These are phyloP conservation scores for Asterella californica DNA, from an alignment of 225 moss, liverwort and hornwort species.

Conservation along the genomic window DNA sequence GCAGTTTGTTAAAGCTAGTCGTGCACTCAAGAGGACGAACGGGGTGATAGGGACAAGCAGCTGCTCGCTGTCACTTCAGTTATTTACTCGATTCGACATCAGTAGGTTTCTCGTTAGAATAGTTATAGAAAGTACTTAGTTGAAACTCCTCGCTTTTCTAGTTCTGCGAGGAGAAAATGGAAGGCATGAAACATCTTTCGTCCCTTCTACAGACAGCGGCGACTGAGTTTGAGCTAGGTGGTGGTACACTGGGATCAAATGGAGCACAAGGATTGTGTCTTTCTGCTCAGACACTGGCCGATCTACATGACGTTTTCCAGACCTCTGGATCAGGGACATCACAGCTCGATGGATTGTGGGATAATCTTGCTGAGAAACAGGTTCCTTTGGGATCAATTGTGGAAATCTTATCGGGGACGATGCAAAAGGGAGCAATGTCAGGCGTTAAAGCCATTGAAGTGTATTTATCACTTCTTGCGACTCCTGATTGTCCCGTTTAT, in stretches of 20 bases:
- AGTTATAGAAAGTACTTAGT: background rate
- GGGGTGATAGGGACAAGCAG: background rate
- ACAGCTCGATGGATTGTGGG: slow-evolving; percentile 40
- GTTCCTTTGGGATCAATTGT: slow-evolving; percentile 39
- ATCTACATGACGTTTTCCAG: slow-evolving; percentile 31
- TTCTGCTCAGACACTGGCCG: slow-evolving; percentile 27
- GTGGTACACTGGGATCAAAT: slow-evolving; percentile 14
- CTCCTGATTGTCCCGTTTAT: slow-evolving; percentile 50
- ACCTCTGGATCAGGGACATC: slow-evolving; percentile 1
- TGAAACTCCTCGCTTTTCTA: background rate
- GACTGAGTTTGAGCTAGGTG: slow-evolving; percentile 32
- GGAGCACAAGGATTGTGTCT: slow-evolving; percentile 22
- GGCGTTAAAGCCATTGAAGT: slow-evolving; percentile 44
- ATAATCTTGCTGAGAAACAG: slow-evolving; percentile 40
- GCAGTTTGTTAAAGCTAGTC: background rate
- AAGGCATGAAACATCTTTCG: slow-evolving; percentile 22
- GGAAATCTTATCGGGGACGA: slow-evolving; percentile 33
- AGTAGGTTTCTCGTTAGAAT: background rate
- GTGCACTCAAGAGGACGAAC: background rate
- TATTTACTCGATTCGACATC: background rate
- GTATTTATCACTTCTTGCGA: slow-evolving; percentile 43
- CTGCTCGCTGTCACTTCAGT: background rate
- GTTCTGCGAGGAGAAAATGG: slow-evolving; percentile 17
- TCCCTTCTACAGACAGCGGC: slow-evolving; percentile 38
- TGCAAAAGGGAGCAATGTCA: slow-evolving; percentile 36